Evolutionary conservation across 78 protist species (phyloP).

Genomic region (Parvularia atlantis): DNA sequence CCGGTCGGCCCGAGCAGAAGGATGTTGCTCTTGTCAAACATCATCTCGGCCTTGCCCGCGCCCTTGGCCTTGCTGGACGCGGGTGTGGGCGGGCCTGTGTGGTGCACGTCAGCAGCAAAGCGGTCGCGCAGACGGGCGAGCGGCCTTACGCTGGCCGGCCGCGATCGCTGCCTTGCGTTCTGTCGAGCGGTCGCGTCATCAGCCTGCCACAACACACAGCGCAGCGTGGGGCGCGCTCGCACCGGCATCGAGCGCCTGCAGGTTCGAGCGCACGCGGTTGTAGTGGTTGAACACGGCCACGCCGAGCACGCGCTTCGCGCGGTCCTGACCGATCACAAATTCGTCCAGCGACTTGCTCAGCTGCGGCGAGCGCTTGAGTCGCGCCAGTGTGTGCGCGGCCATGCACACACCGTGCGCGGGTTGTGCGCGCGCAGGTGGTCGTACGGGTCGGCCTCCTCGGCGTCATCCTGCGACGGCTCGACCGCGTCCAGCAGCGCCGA

Average conservation of each 20-base stretch:
- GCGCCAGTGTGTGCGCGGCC: too few species aligned
- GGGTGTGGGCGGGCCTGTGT: not conserved
- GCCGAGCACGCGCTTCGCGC: conserved; percentile 10
- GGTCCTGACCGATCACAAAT: conserved; percentile 21
- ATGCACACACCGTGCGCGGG: too few species aligned
- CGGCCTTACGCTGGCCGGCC: not conserved
- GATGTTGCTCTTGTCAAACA: conserved; percentile 35
- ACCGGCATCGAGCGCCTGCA: too few species aligned
- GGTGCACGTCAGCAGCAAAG: not conserved
- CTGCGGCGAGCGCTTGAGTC: too few species aligned
- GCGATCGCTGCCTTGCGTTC: not conserved
- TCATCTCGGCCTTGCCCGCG: not conserved
- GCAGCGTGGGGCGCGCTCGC: too few species aligned
- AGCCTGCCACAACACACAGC: too few species aligned
- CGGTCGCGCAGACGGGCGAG: too few species aligned
- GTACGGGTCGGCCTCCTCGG: too few species aligned
- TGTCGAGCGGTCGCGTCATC: too few species aligned
- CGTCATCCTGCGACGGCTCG: too few species aligned
- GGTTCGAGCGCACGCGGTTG: conserved; percentile 15
- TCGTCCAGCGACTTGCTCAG: conserved; percentile 5
- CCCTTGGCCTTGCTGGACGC: not conserved
- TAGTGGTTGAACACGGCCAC: conserved; percentile 47
- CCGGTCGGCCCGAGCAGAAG: conserved; percentile 51
- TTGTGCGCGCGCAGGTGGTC: too few species aligned
- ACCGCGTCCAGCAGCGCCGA: too few species aligned